Evolutionary conservation across 2,329 filamentous ascomycete genomes (phyloP), one percentile per base, ranked within the genome.

Genomic region (Tolypocladium amazonense): DNA sequence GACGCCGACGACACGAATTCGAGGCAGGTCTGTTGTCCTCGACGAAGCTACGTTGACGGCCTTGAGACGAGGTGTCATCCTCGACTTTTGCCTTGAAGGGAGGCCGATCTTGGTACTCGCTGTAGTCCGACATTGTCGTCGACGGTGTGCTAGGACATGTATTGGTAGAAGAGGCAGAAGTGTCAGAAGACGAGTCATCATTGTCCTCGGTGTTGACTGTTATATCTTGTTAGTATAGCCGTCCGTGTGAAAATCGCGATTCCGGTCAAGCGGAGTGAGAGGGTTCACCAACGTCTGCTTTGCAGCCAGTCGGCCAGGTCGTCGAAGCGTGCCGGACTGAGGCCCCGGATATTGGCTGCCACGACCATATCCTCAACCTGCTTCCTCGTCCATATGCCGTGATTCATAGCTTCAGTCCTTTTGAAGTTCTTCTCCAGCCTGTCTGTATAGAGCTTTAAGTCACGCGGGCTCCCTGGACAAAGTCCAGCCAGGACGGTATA

Each of bases 121-220:
- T 30, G 30, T 53, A 53, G 50, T 35, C 50, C 1, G 30, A 35
- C 4, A 33, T 11, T 6, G 50, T 18, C 9, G 50, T 53, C 8
- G 5, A 35, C 0, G 50, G 50, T 18, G 20, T 53, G 7, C n/a
- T 30, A 7, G 50, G 9, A 20, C 8, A 53, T 20, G 50, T 53
- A 23, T 35, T 8, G 30, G 8, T 14, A 2, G 50, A 35, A 8
- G 50, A 53, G 1, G 50, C 3, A 20, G 47, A 52, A 14, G 11
- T 35, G n/a, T 35, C 30, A n/a, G 50, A 53, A 20, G 50, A 53
- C 30, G 50, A 56, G 54, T 20, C 57, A 25, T 61, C 55, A 53
- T 62, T 60, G 50, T 67, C 65, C 52, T 67, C 63, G 20, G 65
- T 65, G 11, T 65, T 67, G 35, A 65, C 61, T 43, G 65, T 62